A percentile compares a stretch with the other conserved stretches of the same genome.
Evolutionary conservation across 257 asterid species (phyloP).

Genomic region (Galeopsis tetrahit): DNA sequence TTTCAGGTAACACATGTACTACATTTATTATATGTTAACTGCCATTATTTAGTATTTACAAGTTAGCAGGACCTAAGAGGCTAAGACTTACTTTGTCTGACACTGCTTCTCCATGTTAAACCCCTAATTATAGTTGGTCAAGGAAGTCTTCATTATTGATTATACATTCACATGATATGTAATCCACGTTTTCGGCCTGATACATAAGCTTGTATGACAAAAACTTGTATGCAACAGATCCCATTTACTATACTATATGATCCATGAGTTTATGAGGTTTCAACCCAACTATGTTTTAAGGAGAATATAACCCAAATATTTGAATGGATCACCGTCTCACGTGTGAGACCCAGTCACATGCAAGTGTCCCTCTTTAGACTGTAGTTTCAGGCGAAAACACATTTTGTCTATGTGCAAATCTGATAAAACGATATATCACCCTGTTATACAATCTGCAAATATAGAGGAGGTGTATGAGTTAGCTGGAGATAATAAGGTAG

Average conservation of each 20-base stretch:
- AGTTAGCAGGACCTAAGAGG: background rate
- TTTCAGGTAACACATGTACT: conserved; percentile 56
- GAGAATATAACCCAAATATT: too few relatives aligned
- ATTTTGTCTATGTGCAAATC: background rate
- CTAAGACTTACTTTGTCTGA: background rate
- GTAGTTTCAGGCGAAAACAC: background rate
- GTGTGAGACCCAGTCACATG: too few relatives aligned
- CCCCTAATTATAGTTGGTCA: background rate
- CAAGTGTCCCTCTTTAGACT: background rate
- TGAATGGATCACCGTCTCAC: too few relatives aligned
- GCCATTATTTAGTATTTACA: background rate
- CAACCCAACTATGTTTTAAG: too few relatives aligned
- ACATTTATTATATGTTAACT: background rate
- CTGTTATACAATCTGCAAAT: background rate
- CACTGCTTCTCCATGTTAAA: too few relatives aligned
- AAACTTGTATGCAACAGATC: too few relatives aligned
- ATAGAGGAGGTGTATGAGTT: background rate
- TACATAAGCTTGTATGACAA: too few relatives aligned
- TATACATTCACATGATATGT: background rate
- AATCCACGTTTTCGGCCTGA: background rate
- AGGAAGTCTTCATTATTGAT: background rate
- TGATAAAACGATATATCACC: background rate
- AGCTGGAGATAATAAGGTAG: background rate
- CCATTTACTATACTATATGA: too few relatives aligned
- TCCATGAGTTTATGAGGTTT: too few relatives aligned